phyloP scores from a whole-genome alignment of 2,329 filamentous ascomycete genomes.

The Venturia pyrina region DNA sequence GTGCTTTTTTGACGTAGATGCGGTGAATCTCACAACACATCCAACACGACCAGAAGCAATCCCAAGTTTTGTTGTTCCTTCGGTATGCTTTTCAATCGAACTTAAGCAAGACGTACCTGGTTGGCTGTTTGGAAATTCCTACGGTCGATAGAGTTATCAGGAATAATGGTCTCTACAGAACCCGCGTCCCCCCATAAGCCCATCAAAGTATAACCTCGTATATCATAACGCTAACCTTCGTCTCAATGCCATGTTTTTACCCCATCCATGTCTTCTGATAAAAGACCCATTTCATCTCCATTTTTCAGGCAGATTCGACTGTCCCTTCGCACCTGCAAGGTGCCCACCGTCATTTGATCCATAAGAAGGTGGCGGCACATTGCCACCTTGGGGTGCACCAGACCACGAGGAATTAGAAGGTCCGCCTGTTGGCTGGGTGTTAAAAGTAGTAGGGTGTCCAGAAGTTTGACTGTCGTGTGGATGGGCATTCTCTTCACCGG shows the following conservation, averaged over 20 bases:
- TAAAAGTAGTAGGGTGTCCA: neutral
- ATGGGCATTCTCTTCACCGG: slow-evolving; percentile 36
- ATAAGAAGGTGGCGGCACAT: neutral
- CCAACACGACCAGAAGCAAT: no score
- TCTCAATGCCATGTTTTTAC: no score
- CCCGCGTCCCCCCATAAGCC: neutral
- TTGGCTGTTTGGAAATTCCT: neutral
- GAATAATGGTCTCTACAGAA: neutral
- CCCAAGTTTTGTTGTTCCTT: no score
- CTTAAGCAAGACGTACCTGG: no score
- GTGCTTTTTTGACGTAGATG: no score
- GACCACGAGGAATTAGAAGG: neutral
- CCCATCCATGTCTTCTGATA: neutral
- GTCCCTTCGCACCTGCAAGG: neutral
- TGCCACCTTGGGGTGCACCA: neutral
- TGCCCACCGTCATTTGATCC: neutral
- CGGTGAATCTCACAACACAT: no score
- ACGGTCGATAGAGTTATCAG: neutral
- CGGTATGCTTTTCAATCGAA: no score
- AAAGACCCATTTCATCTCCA: neutral
- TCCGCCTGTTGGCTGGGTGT: neutral
- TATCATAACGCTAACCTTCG: neutral
- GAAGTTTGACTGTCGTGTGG: neutral
- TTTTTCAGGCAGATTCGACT: neutral
- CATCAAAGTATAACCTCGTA: neutral